phyloP scores from a whole-genome alignment of 169 alveolate species.

The Plasmodium fragile region DNA sequence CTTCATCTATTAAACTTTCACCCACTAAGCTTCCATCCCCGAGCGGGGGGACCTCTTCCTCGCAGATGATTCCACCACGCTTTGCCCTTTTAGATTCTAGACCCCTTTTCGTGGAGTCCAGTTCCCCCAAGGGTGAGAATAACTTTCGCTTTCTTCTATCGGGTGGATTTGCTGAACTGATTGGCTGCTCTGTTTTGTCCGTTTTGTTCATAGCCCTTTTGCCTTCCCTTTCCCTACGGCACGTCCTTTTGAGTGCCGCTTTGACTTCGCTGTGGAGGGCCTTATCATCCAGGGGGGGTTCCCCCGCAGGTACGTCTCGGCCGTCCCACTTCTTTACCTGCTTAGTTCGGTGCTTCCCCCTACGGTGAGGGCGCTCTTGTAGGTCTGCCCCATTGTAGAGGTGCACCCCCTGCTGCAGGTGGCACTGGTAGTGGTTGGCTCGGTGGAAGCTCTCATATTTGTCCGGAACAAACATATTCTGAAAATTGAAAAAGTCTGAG shows the following conservation, averaged over 20 bases:
- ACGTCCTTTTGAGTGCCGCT: background rate
- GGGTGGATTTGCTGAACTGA: background rate
- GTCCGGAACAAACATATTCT: slow-evolving; percentile 17
- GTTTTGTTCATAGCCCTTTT: background rate
- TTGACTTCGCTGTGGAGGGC: background rate
- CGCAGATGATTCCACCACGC: background rate
- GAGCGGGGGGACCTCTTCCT: background rate
- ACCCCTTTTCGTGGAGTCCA: background rate
- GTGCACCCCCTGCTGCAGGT: slow-evolving; percentile 1
- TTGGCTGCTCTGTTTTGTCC: background rate
- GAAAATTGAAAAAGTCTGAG: slow-evolving; percentile 21
- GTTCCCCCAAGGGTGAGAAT: background rate
- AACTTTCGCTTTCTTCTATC: background rate
- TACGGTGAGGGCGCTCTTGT: background rate
- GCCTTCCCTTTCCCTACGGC: background rate
- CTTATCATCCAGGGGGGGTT: background rate
- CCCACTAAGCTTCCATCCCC: background rate
- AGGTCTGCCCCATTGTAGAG: slow-evolving; percentile 16
- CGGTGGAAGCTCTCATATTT: slow-evolving; percentile 33
- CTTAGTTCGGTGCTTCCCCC: background rate
- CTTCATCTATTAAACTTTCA: background rate
- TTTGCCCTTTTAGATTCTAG: background rate
- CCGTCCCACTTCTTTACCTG: background rate
- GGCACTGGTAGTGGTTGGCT: slow-evolving; percentile 54
- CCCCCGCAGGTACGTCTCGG: background rate